Evolutionary conservation across 768 basidiomycete genomes (phyloP), one percentile per base, ranked within the genome.

Genomic region (Phanerochaete sordida): DNA sequence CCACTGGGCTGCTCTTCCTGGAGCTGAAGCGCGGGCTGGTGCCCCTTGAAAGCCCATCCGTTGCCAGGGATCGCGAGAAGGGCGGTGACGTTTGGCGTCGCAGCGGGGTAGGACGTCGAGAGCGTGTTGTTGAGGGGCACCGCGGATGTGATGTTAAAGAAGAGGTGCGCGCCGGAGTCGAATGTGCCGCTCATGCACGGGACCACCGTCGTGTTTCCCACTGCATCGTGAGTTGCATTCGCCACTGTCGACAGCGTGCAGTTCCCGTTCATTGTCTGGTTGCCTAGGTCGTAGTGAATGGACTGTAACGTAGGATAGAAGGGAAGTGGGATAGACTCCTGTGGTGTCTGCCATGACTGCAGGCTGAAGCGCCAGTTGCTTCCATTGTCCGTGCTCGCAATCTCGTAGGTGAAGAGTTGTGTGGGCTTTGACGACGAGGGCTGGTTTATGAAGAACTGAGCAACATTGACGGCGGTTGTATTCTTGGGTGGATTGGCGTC

Each of bases 151-250:
- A 65, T 31, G 37, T 62, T 60, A 58, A 65, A 59, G 23, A n/a
- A 52, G 23, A 65, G 56, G 13, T 33, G 43, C 21, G 28, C 35
- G 43, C 54, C 48, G 2, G 39, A 31, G 45, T 62, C 52, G 55
- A 52, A 65, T 3, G 55, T 53, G 54, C 64, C 64, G 16, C n/a
- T 45, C 47, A 65, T 30, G 53, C 64, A 65, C 16, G 61, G 48
- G 0, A 28, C 15, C 23, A 49, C 33, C 26, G 52, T 39, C 21
- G 63, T 57, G 27, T 46, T 60, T 11, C 19, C 24, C 28, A 15
- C n/a, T 5, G 21, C 27, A 19, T 15, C 19, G 46, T 26, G 43
- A 2, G 47, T 6, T 12, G 55, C 31, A 9, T n/a, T 44, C 2
- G 62, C n/a, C 9, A 46, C 6, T 11, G 33, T 26, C 1, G 60